Conservation (phyloP, 1,139 yeast species). For the Zygotorulaspora mrakii region DNA sequence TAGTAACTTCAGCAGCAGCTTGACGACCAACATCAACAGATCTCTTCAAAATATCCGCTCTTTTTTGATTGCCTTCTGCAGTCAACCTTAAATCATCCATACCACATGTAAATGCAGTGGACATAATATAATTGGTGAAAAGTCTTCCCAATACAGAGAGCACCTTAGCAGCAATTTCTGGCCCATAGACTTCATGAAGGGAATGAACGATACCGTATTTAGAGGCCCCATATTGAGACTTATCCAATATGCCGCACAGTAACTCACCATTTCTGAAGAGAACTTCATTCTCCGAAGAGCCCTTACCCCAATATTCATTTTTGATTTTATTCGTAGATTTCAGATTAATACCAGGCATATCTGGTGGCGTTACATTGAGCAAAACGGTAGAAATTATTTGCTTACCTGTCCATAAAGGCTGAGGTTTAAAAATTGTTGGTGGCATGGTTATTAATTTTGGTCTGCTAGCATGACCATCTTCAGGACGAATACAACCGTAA, state of each 20-base stretch:
- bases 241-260: slow-evolving; percentile 88
- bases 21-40: slow-evolving; percentile 80
- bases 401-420: slow-evolving; percentile 97
- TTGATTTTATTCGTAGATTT: slow-evolving; percentile 82
- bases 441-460: slow-evolving; percentile 74
- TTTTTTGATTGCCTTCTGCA: slow-evolving; percentile 84
- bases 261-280: slow-evolving; percentile 83
- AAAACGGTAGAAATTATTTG: slow-evolving; percentile 90
- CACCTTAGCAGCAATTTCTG: slow-evolving; percentile 83
- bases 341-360: slow-evolving; percentile 87
- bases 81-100: slow-evolving; percentile 98
- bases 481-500: slow-evolving; percentile 94
- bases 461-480: slow-evolving; percentile 90
- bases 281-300: slow-evolving; percentile 81
- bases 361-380: slow-evolving; percentile 78
- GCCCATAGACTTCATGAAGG: slow-evolving; percentile 91
- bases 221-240: slow-evolving; percentile 97
- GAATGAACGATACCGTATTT: slow-evolving; percentile 97
- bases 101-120: slow-evolving; percentile 97
- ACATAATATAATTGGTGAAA: slow-evolving; percentile 89
- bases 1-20: slow-evolving; percentile 94
- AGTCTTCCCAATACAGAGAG: slow-evolving; percentile 88
- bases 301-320: slow-evolving; percentile 90
- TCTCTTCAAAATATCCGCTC: slow-evolving; percentile 72
- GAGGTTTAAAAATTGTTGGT: slow-evolving; percentile 85